Evolutionary conservation across 2,329 filamentous ascomycete species (phyloP).

Genomic region (Chalara sp.): DNA sequence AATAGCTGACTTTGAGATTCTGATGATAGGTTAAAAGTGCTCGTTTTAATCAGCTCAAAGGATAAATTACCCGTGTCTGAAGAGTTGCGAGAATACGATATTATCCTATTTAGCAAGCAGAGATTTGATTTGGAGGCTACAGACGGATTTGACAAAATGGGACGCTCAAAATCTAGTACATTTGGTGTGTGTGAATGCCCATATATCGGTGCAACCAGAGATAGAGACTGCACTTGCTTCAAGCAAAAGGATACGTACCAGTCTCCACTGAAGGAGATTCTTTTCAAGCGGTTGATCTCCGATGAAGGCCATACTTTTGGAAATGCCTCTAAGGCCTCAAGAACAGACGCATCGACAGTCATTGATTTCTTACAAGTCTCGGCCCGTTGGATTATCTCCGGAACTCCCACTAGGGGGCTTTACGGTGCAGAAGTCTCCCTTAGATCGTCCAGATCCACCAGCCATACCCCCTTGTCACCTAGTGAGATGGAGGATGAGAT

Average conservation of each 20-base stretch:
- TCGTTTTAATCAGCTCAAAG: conserved; percentile 49
- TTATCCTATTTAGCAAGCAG: conserved; percentile 69
- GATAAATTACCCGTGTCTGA: conserved; percentile 48
- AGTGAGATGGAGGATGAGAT: not conserved
- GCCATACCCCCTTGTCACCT: not conserved
- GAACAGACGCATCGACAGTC: conserved; percentile 47
- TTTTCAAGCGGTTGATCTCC: conserved; percentile 83
- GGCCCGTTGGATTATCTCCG: conserved; percentile 82
- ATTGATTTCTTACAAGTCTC: conserved; percentile 55
- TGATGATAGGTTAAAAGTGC: conserved; percentile 47
- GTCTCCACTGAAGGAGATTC: conserved; percentile 62
- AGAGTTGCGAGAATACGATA: conserved; percentile 60
- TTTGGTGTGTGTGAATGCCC: conserved; percentile 9
- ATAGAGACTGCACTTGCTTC: conserved; percentile 37
- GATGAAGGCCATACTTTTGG: conserved; percentile 89
- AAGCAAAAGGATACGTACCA: conserved; percentile 34
- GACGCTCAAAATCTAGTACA: conserved; percentile 25
- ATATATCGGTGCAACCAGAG: conserved; percentile 34
- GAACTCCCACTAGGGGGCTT: conserved; percentile 79
- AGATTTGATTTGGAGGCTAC: conserved; percentile 64
- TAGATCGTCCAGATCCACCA: conserved; percentile 4
- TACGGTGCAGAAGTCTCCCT: conserved; percentile 58
- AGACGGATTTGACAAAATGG: conserved; percentile 38
- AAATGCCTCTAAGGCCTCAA: conserved; percentile 47
- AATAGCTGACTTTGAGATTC: no score